Evolutionary conservation across 2,329 filamentous ascomycete genomes (phyloP).

Genomic region (Phoma sp.): DNA sequence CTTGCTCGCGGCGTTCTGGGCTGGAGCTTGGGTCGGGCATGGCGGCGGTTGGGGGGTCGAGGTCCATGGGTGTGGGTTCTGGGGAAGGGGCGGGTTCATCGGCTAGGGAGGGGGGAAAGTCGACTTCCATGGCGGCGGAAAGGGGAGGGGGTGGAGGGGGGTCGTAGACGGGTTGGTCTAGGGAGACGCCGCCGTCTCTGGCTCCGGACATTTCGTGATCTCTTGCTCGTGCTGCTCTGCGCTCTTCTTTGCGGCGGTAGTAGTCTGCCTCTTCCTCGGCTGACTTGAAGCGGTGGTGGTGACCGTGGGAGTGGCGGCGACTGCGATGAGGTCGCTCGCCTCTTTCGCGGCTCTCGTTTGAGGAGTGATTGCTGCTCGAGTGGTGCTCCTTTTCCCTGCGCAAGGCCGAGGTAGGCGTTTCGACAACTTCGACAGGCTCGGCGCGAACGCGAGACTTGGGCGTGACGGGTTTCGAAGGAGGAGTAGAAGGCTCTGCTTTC

Average conservation of each 20-base stretch:
- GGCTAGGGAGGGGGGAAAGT: conserved; percentile 1
- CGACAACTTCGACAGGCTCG: conserved; percentile 30
- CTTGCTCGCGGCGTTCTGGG: conserved; percentile 39
- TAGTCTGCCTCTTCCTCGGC: conserved; percentile 44
- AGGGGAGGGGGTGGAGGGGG: conserved; percentile 26
- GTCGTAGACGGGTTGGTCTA: conserved; percentile 24
- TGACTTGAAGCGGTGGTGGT: conserved; percentile 35
- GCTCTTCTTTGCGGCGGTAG: conserved; percentile 39
- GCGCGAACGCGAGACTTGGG: conserved; percentile 32
- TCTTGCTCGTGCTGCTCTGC: conserved; percentile 30
- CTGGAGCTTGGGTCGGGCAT: conserved; percentile 35
- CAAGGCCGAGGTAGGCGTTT: conserved; percentile 20
- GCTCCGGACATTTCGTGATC: conserved; percentile 40
- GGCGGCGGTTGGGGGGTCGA: too few species aligned
- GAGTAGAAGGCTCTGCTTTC: conserved; percentile 36
- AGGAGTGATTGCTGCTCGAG: conserved; percentile 40
- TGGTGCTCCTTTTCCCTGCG: conserved; percentile 34
- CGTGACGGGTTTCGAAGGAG: conserved; percentile 34
- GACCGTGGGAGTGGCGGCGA: conserved; percentile 35
- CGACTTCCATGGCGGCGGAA: conserved; percentile 27
- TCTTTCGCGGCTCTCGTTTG: conserved; percentile 40
- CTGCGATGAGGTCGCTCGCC: conserved; percentile 40
- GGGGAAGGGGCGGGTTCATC: conserved; percentile 4
- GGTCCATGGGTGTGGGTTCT: conserved; percentile 14
- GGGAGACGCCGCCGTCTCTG: conserved; percentile 33